Base-by-base conservation (phyloP, 2,329 filamentous ascomycete genomes). In the Aspergillus sojae region DNA sequence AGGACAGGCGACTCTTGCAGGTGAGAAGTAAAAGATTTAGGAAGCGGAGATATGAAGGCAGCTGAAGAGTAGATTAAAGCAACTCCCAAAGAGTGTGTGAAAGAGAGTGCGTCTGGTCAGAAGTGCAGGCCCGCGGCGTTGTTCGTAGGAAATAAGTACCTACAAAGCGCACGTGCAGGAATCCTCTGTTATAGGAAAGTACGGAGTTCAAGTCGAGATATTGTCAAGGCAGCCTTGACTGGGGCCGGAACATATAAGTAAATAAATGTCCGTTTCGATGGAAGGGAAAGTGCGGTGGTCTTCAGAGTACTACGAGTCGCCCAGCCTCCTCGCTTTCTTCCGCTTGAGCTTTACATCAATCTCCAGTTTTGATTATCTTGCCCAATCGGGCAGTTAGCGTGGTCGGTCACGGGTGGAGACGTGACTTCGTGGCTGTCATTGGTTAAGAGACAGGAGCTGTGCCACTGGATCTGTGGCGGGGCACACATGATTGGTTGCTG, bases 281-380 rank as follows among this genome's bases (percentile, higher is more conserved):
- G 23, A 39, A 55, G 1, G 10, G n/a, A 55, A 55, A 39, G 52
- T 32, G 52, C 52, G 52, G 36, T 39, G 21, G 52, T 52, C 48
- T 52, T 32, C 30, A 14, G 14, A 36, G 21, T 36, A 54, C 30
- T 58, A 57, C 26, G 39, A 65, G 59, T 67, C 62, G 63, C 60
- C 67, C 67, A 68, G 65, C 67, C 67, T 65, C 67, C 59, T 61
- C 59, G 48, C 54, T 66, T 66, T 45, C 50, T 34, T 53, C 41
- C 32, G 28, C 48, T 19, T 60, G 41, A 58, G 12, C 28, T 61
- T 54, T 39, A 55, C 23, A 54, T 45, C 54, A 48, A 46, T 46
- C 43, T 12, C 23, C 23, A 26, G 23, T 46, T 23, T 39, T 48
- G 59, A 61, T 30, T 46, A 57, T 62, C 58, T 62, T 36, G 50